Conservation (phyloP, 345 rosid genomes). For the Lepidium aucheri region DNA sequence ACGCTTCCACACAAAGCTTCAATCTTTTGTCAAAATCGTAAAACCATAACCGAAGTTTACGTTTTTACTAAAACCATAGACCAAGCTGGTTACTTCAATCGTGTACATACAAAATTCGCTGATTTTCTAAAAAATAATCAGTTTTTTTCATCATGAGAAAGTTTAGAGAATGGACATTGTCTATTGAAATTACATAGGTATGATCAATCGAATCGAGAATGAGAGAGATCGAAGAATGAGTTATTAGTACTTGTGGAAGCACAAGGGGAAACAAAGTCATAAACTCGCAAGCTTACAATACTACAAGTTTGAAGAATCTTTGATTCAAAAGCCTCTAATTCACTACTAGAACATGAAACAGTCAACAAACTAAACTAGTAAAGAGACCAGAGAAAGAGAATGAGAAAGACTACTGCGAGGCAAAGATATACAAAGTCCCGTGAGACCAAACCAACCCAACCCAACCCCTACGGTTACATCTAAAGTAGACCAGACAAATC, state of each 20-base stretch:
- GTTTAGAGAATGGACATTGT: too few relatives aligned
- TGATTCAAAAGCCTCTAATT: conserved; percentile 15
- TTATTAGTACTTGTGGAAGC: not conserved
- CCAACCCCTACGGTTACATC: conserved; percentile 21
- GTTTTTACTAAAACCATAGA: too few relatives aligned
- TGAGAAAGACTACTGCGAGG: not conserved
- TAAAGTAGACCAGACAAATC: conserved; percentile 7
- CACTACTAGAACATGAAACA: not conserved
- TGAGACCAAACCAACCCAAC: conserved; percentile 2
- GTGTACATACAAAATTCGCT: too few relatives aligned
- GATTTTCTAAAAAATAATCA: too few relatives aligned
- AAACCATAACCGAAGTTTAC: too few relatives aligned
- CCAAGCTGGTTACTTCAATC: too few relatives aligned
- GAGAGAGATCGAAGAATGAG: not conserved
- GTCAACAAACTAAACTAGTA: conserved; percentile 9
- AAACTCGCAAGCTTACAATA: conserved; percentile 22
- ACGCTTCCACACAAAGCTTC: not conserved
- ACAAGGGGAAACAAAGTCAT: not conserved
- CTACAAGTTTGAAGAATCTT: conserved; percentile 18
- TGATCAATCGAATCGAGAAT: not conserved
- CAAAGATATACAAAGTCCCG: conserved; percentile 21
- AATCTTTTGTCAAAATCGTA: not conserved
- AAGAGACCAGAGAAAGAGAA: not conserved
- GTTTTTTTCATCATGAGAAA: too few relatives aligned
- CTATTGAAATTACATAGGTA: too few relatives aligned